phyloP scores from a whole-genome alignment of 805 yeast genomes.

The Lachancea nothofagi region DNA sequence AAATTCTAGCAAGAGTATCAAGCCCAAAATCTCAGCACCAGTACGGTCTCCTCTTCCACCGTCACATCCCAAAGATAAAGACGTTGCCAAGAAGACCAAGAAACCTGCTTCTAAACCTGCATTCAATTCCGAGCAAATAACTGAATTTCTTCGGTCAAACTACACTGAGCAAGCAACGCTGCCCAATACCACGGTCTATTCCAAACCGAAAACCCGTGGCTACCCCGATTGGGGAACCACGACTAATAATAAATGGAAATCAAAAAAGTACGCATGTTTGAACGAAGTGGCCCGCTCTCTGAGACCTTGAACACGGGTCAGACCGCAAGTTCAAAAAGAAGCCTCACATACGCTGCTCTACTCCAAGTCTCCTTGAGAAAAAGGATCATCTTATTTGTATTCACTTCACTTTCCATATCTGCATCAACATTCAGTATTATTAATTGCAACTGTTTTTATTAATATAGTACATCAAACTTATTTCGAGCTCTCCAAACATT shows the following conservation, averaged over 20 bases:
- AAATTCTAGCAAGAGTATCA: neutral
- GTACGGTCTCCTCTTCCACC: neutral
- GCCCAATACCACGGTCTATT: conserved; percentile 12
- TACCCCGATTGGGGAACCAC: conserved; percentile 30
- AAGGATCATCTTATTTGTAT: no score
- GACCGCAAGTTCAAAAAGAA: no score
- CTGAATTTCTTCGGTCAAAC: conserved; percentile 15
- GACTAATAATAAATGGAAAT: conserved; percentile 19
- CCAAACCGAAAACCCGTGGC: conserved; percentile 4
- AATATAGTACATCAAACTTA: no score
- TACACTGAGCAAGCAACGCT: conserved; percentile 11
- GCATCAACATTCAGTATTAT: no score
- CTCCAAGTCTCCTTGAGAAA: no score
- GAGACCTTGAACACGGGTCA: conserved; percentile 16
- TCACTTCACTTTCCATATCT: no score
- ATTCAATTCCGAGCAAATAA: conserved; percentile 27
- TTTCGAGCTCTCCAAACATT: no score
- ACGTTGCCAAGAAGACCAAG: conserved; percentile 7
- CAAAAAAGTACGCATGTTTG: conserved; percentile 28
- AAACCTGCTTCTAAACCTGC: conserved; percentile 15
- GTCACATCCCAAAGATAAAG: conserved; percentile 1
- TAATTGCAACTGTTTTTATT: no score
- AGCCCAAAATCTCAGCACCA: neutral
- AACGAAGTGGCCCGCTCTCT: conserved; percentile 25
- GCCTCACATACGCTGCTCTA: no score